Evolutionary conservation across 208 protist genomes (phyloP).

Genomic region (Zelonia costaricensis): DNA sequence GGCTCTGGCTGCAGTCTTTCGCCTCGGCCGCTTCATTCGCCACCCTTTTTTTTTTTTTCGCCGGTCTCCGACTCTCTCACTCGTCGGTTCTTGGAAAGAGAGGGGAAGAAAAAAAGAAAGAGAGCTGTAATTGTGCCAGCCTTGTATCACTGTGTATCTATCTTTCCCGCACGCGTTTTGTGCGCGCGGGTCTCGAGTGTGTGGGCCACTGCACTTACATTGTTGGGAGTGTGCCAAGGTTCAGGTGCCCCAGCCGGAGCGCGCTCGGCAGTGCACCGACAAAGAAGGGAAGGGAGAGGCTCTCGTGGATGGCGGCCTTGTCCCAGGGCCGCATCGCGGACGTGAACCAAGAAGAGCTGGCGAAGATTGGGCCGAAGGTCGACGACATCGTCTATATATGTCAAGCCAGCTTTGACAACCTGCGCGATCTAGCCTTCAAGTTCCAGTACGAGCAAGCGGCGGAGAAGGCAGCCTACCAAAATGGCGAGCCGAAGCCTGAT

Average conservation of each 20-base stretch:
- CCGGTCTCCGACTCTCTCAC: neutral
- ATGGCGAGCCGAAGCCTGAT: slow-evolving; percentile 37
- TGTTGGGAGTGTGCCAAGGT: no score
- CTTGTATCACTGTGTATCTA: no score
- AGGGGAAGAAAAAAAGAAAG: neutral
- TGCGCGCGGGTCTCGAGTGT: no score
- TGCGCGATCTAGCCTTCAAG: slow-evolving; percentile 62
- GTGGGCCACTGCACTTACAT: no score
- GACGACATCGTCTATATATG: slow-evolving; percentile 67
- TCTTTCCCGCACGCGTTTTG: no score
- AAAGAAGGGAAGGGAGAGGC: neutral
- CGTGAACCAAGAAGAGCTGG: slow-evolving; percentile 48
- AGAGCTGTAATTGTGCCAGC: neutral
- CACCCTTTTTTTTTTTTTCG: slow-evolving; percentile 10
- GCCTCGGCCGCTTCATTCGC: no score
- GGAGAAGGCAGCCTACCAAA: slow-evolving; percentile 67
- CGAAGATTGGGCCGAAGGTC: slow-evolving; percentile 55
- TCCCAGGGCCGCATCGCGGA: slow-evolving; percentile 21
- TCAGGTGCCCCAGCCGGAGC: no score
- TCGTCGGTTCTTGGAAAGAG: neutral
- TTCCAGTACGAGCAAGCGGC: slow-evolving; percentile 86
- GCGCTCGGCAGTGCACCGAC: neutral
- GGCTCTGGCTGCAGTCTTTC: no score
- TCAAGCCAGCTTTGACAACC: slow-evolving; percentile 48
- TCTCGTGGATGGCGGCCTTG: slow-evolving; percentile 9